Evolutionary conservation across 2,329 filamentous ascomycete genomes (phyloP).

Genomic region (Ascosphaera apis): DNA sequence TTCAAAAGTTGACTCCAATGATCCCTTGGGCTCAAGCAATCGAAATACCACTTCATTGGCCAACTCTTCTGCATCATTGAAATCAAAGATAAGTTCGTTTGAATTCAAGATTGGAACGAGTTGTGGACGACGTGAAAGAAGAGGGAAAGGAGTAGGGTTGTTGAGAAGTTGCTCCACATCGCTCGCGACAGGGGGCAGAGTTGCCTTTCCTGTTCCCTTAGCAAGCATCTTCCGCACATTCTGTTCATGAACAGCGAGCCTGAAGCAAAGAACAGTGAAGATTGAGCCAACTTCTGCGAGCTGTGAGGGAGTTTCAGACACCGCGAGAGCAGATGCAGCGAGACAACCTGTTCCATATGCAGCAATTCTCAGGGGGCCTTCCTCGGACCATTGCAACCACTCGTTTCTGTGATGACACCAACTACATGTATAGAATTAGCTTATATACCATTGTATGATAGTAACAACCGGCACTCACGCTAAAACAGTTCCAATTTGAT

Average conservation of each 20-base stretch:
- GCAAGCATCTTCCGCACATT: background rate
- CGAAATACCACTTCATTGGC: constrained; percentile 1
- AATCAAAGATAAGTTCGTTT: constrained; percentile 1
- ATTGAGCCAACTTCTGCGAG: constrained; percentile 5
- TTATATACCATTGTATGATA: background rate
- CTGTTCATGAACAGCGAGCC: background rate
- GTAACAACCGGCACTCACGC: constrained; percentile 1
- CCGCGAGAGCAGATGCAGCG: constrained; percentile 6
- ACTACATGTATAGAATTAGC: background rate
- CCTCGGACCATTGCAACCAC: constrained; percentile 2
- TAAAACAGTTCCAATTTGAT: constrained; percentile 5
- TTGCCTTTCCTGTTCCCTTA: constrained; percentile 3
- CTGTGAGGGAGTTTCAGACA: constrained; percentile 4
- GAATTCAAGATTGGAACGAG: background rate
- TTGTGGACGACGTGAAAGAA: constrained; percentile 1
- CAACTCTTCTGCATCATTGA: constrained; percentile 1
- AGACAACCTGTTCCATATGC: constrained; percentile 7
- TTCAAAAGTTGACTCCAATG: constrained; percentile 4
- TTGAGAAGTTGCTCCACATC: constrained; percentile 1
- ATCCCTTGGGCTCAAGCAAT: constrained; percentile 1
- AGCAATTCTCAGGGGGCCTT: constrained; percentile 3
- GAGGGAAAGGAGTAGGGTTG: constrained; percentile 1
- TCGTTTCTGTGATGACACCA: constrained; percentile 2
- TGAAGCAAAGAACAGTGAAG: constrained; percentile 1
- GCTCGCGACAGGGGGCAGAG: constrained; percentile 1